phyloP scores from a whole-genome alignment of 805 yeast genomes.

The Komagataella phaffii region DNA sequence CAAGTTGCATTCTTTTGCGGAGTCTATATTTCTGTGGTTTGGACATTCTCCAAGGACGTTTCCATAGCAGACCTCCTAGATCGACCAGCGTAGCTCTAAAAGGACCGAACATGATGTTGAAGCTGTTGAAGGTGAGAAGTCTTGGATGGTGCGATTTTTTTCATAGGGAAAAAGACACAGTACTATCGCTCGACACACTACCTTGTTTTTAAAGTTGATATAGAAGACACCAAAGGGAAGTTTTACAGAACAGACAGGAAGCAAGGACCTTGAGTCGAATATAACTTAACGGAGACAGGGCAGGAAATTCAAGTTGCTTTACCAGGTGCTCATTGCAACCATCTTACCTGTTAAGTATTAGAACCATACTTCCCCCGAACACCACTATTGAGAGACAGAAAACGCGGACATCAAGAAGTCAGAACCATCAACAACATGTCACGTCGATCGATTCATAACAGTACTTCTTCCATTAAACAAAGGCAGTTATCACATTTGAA shows the following conservation, averaged over 20 bases:
- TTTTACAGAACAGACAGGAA: background rate
- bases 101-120: conserved; percentile 50
- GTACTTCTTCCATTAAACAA: conserved; percentile 8
- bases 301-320: background rate
- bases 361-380: background rate
- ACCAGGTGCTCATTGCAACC: background rate
- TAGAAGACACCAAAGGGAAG: background rate
- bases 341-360: background rate
- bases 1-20: conserved; percentile 68
- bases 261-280: background rate
- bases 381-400: background rate
- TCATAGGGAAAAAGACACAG: background rate
- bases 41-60: conserved; percentile 69
- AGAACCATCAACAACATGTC: background rate
- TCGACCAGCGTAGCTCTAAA: conserved; percentile 44
- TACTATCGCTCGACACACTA: background rate
- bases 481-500: conserved; percentile 21
- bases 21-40: conserved; percentile 71
- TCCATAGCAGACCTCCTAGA: conserved; percentile 72
- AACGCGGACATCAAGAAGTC: background rate
- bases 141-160: background rate
- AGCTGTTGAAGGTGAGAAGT: background rate
- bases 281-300: background rate
- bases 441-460: background rate
- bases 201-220: background rate